These are phyloP conservation scores for Trichoderma asperellum DNA, from an alignment of 2,329 filamentous ascomycete species.

Conservation along the genomic window DNA sequence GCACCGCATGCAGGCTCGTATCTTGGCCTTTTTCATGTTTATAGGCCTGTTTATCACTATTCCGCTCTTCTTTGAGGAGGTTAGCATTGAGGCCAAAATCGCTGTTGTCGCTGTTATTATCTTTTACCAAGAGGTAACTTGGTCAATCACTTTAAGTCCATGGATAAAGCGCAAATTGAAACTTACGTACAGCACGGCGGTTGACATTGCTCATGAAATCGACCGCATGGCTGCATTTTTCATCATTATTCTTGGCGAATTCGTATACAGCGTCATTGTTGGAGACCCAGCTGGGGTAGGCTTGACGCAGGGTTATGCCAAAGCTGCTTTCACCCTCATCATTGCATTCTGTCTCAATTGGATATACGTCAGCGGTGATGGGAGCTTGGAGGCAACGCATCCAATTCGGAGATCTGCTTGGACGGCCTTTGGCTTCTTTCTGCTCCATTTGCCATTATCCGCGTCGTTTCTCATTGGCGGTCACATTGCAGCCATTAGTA, in stretches of 20 bases:
- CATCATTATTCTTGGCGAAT: slow-evolving; percentile 57
- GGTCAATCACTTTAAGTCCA: slow-evolving; percentile 51
- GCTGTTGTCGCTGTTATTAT: slow-evolving; percentile 49
- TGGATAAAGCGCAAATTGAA: slow-evolving; percentile 48
- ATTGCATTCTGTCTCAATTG: slow-evolving; percentile 56
- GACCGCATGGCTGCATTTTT: slow-evolving; percentile 56
- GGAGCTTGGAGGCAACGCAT: slow-evolving; percentile 48
- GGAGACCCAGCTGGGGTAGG: slow-evolving; percentile 51
- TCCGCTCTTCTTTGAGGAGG: slow-evolving; percentile 48
- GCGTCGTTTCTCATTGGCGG: slow-evolving; percentile 53
- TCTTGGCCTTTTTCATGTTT: slow-evolving; percentile 49
- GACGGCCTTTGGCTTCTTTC: slow-evolving; percentile 51
- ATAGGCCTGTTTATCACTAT: slow-evolving; percentile 48
- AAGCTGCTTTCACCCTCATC: slow-evolving; percentile 53
- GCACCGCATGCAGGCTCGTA: slow-evolving; percentile 50
- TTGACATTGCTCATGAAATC: slow-evolving; percentile 54
- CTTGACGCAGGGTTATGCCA: slow-evolving; percentile 48
- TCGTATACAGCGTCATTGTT: slow-evolving; percentile 53
- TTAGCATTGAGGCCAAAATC: slow-evolving; percentile 48
- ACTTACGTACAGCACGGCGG: slow-evolving; percentile 51
- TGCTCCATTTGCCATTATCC: slow-evolving; percentile 50
- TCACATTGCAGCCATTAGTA: slow-evolving; percentile 49
- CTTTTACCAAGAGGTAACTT: slow-evolving; percentile 47
- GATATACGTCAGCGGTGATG: slow-evolving; percentile 54
- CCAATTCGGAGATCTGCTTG: slow-evolving; percentile 50